Evolutionary conservation across 768 basidiomycete species (phyloP).

Genomic region (Lentinula boryana): DNA sequence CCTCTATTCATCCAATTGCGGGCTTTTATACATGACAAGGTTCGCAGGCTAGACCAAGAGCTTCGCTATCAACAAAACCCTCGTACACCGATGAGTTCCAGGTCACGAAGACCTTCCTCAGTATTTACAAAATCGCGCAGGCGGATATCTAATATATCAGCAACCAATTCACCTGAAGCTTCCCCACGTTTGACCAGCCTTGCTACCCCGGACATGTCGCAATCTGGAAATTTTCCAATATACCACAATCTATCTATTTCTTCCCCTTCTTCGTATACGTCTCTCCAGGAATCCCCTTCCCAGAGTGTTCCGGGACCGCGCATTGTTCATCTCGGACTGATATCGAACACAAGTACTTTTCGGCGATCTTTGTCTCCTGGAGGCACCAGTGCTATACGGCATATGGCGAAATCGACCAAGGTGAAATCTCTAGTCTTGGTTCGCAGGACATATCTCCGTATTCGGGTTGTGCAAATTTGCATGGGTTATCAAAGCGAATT

Average conservation of each 20-base stretch:
- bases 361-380: slow-evolving; percentile 12
- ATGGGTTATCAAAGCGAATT: slow-evolving; percentile 55
- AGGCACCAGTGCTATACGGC: slow-evolving; percentile 15
- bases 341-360: slow-evolving; percentile 23
- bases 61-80: slow-evolving; percentile 28
- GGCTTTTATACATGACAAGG: slow-evolving; percentile 58
- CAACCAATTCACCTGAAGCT: slow-evolving; percentile 37
- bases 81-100: slow-evolving; percentile 16
- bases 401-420: slow-evolving; percentile 29
- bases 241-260: background rate
- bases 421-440: slow-evolving; percentile 48
- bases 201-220: slow-evolving; percentile 15
- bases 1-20: slow-evolving; percentile 65
- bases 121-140: slow-evolving; percentile 54
- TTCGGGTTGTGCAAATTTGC: slow-evolving; percentile 54
- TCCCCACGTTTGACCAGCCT: slow-evolving; percentile 36
- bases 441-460: slow-evolving; percentile 52
- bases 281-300: background rate
- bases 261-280: background rate
- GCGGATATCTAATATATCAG: slow-evolving; percentile 26
- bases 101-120: slow-evolving; percentile 40
- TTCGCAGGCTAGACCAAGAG: slow-evolving; percentile 46
- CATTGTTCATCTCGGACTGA: slow-evolving; percentile 60
- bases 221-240: background rate
- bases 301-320: slow-evolving; percentile 27